Evolutionary conservation across 1,139 yeast species (phyloP), one percentile per base, ranked within the genome.

Genomic region (Geotrichum europaeum): DNA sequence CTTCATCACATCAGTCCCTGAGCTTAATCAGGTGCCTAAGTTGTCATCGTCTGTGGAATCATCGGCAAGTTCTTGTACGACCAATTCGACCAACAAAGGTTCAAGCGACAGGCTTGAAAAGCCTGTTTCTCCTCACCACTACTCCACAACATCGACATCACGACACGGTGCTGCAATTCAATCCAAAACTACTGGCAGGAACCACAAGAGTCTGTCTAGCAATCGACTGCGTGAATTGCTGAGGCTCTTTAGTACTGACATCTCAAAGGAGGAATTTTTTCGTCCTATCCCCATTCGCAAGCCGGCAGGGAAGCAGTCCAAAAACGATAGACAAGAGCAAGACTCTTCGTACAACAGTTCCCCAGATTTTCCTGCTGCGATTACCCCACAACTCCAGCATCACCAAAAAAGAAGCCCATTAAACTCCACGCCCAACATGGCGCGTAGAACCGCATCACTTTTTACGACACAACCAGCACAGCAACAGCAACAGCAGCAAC

Each of bases 1-100:
- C 24, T 50, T 51, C 22, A 28, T 54, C 18, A 10, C 47, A 1
- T 51, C 52, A 15, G 62, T 62, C 34, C 60, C 62, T 4, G 64
- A 51, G 28, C 36, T 60, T 9, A 15, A 55, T 51, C 62, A 63
- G 51, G 62, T 61, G 5, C 67, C 69, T 3, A 59, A 59, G 22
- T 55, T 66, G 49, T 61, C 64, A 5, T 51, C 65, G 25, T 62
- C 65, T 10, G 57, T 59, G 2, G 67, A 64, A 30, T 60, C 65
- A 24, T 51, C 61, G n/a, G 55, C 59, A 18, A 59, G 62, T 12
- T 40, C 60, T 4, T 59, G 56, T 49, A 55, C 58, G n/a, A 59
- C 61, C 28, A 54, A 56, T 13, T 58, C 57, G 2, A 56, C 56
- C 24, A 47, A 47, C 9, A 52, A 50, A 30, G 59, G 59, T 10